A percentile compares a stretch with the other conserved stretches of the same genome.
These are phyloP conservation scores for Calycina herbarum DNA, from an alignment of 2,329 filamentous ascomycete species.

Conservation along the genomic window DNA sequence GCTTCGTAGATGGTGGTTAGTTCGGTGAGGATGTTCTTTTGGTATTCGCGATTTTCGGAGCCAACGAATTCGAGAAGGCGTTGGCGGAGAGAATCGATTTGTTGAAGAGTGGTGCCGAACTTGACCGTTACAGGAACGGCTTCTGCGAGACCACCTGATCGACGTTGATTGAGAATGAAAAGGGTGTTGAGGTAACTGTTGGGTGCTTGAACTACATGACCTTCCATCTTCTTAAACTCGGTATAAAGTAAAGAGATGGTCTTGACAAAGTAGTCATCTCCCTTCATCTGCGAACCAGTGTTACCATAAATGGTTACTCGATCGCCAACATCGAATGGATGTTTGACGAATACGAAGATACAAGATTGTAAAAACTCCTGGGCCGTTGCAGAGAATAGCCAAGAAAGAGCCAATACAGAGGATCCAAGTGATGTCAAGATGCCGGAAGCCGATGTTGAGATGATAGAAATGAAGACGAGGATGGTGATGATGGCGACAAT, in stretches of 20 bases:
- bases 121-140: slow-evolving; percentile 81
- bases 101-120: slow-evolving; percentile 79
- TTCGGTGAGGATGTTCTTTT: slow-evolving; percentile 82
- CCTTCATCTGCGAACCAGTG: slow-evolving; percentile 72
- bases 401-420: slow-evolving; percentile 83
- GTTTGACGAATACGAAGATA: slow-evolving; percentile 95
- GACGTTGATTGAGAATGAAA: slow-evolving; percentile 92
- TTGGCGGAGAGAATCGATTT: slow-evolving; percentile 79
- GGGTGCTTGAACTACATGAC: slow-evolving; percentile 91
- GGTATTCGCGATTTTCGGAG: slow-evolving; percentile 85
- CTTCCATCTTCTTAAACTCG: slow-evolving; percentile 98
- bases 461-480: slow-evolving; percentile 84
- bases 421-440: slow-evolving; percentile 89
- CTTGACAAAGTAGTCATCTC: slow-evolving; percentile 95
- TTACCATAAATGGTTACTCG: slow-evolving; percentile 90
- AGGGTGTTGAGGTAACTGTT: slow-evolving; percentile 91
- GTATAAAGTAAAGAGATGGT: slow-evolving; percentile 92
- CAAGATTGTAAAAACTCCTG: slow-evolving; percentile 93
- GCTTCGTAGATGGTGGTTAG: slow-evolving; percentile 77
- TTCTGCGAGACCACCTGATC: slow-evolving; percentile 85
- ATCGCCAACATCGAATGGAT: slow-evolving; percentile 95
- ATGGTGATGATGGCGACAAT: slow-evolving; percentile 78
- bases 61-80: slow-evolving; percentile 81
- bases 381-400: slow-evolving; percentile 89
- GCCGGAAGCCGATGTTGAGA: slow-evolving; percentile 86